phyloP scores from a whole-genome alignment of 345 rosid genomes.

The Linum trigynum region DNA sequence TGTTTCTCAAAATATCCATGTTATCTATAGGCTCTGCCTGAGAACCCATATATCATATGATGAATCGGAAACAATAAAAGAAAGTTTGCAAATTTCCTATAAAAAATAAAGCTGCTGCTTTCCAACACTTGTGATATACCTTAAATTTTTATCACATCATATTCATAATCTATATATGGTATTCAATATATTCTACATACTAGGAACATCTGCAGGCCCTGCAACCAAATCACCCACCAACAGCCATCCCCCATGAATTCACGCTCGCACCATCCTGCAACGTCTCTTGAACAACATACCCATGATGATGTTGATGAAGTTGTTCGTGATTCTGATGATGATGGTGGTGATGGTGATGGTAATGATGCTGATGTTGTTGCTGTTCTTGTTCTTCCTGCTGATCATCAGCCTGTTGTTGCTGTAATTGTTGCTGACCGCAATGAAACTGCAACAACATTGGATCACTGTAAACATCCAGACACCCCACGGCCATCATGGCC shows the following conservation, averaged over 20 bases:
- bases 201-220: background rate
- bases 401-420: background rate
- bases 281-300: background rate
- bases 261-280: background rate
- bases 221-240: background rate
- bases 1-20: background rate
- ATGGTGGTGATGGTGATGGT: background rate
- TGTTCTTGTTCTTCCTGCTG: background rate
- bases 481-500: background rate
- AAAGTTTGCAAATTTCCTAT: background rate
- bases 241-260: background rate
- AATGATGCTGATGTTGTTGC: background rate
- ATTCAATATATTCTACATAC: background rate
- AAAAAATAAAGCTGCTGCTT: background rate
- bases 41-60: background rate
- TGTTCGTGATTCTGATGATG: background rate
- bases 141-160: background rate
- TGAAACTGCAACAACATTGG: background rate
- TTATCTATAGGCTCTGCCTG: background rate
- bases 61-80: background rate
- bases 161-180: background rate
- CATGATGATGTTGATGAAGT: background rate
- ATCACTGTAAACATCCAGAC: background rate
- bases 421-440: background rate
- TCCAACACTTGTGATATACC: background rate